A percentile compares a stretch with the other conserved stretches of the same genome.
These are phyloP conservation scores for Prototheca cutis DNA, from an alignment of 163 green algal species.

Conservation along the genomic window DNA sequence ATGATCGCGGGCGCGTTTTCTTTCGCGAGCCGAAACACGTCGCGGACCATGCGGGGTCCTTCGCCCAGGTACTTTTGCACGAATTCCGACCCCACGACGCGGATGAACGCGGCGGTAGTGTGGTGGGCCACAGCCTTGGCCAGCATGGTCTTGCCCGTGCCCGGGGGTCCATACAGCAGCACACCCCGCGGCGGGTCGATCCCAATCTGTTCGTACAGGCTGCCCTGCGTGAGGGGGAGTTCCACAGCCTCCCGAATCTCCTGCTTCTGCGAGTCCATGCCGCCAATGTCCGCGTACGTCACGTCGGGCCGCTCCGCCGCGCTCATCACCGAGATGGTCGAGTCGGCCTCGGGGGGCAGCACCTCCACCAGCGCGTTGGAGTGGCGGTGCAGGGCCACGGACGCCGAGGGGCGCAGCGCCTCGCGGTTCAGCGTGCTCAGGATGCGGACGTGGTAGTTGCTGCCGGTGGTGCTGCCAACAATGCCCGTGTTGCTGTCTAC, in stretches of 20 bases:
- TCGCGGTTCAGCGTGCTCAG: conserved; percentile 89
- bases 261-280: conserved; percentile 99
- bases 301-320: conserved; percentile 92
- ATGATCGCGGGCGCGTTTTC: conserved; percentile 98
- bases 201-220: conserved; percentile 85
- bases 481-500: conserved; percentile 92
- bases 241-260: conserved; percentile 99
- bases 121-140: conserved; percentile 98
- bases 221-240: conserved; percentile 89
- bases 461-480: conserved; percentile 94
- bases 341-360: conserved; percentile 95
- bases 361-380: conserved; percentile 98
- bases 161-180: conserved; percentile 77
- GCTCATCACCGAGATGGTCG: conserved; percentile 86
- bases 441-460: conserved; percentile 79
- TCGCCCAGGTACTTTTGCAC: conserved; percentile 99
- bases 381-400: conserved; percentile 93
- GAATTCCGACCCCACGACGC: conserved; percentile 97
- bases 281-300: conserved; percentile 97
- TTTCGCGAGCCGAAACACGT: conserved; percentile 97
- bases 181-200: conserved; percentile 85
- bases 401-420: conserved; percentile 87
- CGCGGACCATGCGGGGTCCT: conserved; percentile 95
- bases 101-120: conserved; percentile 96
- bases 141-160: conserved; percentile 98